phyloP scores from a whole-genome alignment of 2,329 filamentous ascomycete species.

The Penicillium griseofulvum region DNA sequence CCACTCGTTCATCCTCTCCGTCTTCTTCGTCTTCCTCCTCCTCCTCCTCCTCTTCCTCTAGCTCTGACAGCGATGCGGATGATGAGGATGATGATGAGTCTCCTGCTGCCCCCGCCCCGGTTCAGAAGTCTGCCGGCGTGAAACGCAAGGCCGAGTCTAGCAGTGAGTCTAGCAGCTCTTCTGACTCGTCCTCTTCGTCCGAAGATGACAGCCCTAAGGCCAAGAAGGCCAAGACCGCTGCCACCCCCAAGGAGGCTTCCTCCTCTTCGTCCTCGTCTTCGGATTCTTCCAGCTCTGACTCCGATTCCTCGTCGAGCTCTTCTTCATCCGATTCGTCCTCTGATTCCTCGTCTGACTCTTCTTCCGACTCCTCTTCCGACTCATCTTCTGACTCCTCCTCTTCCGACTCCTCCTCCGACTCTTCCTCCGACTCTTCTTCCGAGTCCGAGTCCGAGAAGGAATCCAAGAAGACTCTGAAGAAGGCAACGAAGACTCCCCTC shows the following conservation, averaged over 20 bases:
- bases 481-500: slow-evolving; percentile 37
- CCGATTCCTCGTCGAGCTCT: slow-evolving; percentile 24
- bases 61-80: slow-evolving; percentile 52
- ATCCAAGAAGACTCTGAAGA: slow-evolving; percentile 30
- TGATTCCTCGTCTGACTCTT: slow-evolving; percentile 19
- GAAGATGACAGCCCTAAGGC: slow-evolving; percentile 49
- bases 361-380: slow-evolving; percentile 12
- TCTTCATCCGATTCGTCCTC: slow-evolving; percentile 34
- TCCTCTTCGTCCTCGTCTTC: slow-evolving; percentile 28
- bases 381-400: background rate
- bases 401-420: slow-evolving; percentile 12
- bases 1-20: slow-evolving; percentile 29
- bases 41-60: slow-evolving; percentile 34
- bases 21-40: slow-evolving; percentile 33
- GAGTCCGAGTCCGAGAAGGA: slow-evolving; percentile 28
- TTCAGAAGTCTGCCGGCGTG: slow-evolving; percentile 41
- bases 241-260: slow-evolving; percentile 32
- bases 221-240: slow-evolving; percentile 53
- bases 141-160: slow-evolving; percentile 59
- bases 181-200: slow-evolving; percentile 45
- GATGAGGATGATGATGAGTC: slow-evolving; percentile 55
- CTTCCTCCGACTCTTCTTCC: slow-evolving; percentile 16
- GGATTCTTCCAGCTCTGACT: slow-evolving; percentile 21
- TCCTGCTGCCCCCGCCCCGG: slow-evolving; percentile 24
- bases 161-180: slow-evolving; percentile 43